A percentile compares a stretch with the other conserved stretches of the same genome.
These are phyloP conservation scores for Amanita pallidorosea DNA, from an alignment of 768 basidiomycete genomes.

Conservation along the genomic window DNA sequence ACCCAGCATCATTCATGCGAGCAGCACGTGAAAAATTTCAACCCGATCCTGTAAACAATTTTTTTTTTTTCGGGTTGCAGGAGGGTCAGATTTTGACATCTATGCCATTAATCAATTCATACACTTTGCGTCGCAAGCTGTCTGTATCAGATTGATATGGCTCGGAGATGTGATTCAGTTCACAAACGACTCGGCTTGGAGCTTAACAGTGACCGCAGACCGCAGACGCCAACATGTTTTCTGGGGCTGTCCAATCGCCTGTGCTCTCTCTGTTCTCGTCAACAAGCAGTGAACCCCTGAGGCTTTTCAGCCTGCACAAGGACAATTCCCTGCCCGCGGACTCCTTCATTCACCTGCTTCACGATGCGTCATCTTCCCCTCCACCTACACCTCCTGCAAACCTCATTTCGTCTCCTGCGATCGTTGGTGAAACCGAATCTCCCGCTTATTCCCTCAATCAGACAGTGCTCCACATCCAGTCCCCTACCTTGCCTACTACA, in stretches of 20 bases:
- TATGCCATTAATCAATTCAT: no score
- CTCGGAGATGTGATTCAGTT: background rate
- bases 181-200: background rate
- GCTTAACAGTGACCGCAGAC: background rate
- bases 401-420: conserved; percentile 31
- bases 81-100: no score
- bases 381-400: conserved; percentile 33
- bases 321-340: conserved; percentile 47
- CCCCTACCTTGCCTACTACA: conserved; percentile 57
- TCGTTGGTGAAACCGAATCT: conserved; percentile 17
- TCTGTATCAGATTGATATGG: no score
- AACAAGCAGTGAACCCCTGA: conserved; percentile 50
- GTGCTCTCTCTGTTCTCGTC: conserved; percentile 71
- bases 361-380: conserved; percentile 46
- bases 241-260: conserved; percentile 46
- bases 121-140: no score
- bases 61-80: no score
- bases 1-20: no score
- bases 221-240: conserved; percentile 32
- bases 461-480: conserved; percentile 72
- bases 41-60: no score
- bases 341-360: conserved; percentile 54
- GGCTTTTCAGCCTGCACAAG: conserved; percentile 35
- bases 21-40: no score
- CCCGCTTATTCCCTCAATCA: conserved; percentile 37